Base-by-base conservation (phyloP, 2,329 filamentous ascomycete species). In the Penicillium polonicum region DNA sequence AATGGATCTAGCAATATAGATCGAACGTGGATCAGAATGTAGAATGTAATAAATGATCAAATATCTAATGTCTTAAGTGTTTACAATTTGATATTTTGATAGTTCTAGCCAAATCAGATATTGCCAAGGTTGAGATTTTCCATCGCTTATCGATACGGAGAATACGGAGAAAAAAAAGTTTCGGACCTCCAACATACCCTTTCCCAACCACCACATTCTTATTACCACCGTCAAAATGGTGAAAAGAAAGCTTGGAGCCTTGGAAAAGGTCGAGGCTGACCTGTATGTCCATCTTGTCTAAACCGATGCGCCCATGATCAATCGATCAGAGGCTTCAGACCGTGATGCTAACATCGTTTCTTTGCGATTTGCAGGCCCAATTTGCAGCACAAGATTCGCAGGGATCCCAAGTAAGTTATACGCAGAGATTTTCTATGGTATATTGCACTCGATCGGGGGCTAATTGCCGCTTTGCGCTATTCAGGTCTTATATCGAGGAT, bases 251-350 rank as follows among this genome's bases (percentile, higher is more conserved):
- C 84, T 96, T 58, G 91, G 90, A 55, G 92, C 92, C 60, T 86
- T 97, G 76, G 92, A 97, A 79, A 97, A 97, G 83, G 87, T 96
- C 67, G 92, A 97, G 72, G 92, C 92, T 35, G 91, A 96, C 76
- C 81, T 95, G 83, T 89, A 74, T 62, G 85, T 65, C n/a, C 17
- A 27, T 21, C 45, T 48, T 48, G 3, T 39, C 39, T n/a, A 19
- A n/a, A 6, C 44, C 44, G 27, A 42, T 50, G 60, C 59, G 46
- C 57, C 58, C 48, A 42, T 27, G 17, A 19, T 29, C 48, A 35
- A 52, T 46, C 41, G 19, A 49, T 52, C 36, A 50, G 55, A 61
- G 51, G 54, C 57, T 60, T 66, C 41, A 23, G 59, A 55, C 48
- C 43, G 35, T 29, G 59, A 52, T 63, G 62, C 65, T 71, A 62